A percentile compares a stretch with the other conserved stretches of the same genome.
Evolutionary conservation across 495 filamentous ascomycete genomes (phyloP).

Genomic region (Lophiostoma macrostomum): DNA sequence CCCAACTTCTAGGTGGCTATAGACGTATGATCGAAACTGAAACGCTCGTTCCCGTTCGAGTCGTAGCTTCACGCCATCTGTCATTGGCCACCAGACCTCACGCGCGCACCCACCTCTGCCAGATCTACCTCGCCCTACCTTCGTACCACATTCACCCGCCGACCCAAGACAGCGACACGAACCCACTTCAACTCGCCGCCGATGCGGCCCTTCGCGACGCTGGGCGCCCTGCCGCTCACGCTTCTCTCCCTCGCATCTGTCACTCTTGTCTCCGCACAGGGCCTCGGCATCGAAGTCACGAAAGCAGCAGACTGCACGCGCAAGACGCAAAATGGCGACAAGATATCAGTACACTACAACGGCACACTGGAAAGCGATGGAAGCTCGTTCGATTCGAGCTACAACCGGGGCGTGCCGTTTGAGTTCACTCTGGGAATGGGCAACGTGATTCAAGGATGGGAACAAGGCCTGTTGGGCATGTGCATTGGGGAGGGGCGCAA

Average conservation of each 20-base stretch:
- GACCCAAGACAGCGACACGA: too few relatives aligned
- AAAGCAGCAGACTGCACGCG: constrained; percentile 67
- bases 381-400: constrained; percentile 60
- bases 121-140: neutral
- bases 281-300: constrained; percentile 74
- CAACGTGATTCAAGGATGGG: constrained; percentile 90
- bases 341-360: constrained; percentile 79
- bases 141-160: neutral
- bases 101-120: too few relatives aligned
- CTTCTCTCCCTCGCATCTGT: constrained; percentile 12
- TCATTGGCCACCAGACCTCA: too few relatives aligned
- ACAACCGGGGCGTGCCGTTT: constrained; percentile 72
- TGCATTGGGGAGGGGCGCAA: constrained; percentile 94
- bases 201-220: constrained; percentile 22
- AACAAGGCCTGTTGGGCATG: constrained; percentile 88
- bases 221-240: constrained; percentile 20
- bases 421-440: constrained; percentile 74
- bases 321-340: constrained; percentile 73
- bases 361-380: constrained; percentile 65
- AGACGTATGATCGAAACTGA: too few relatives aligned
- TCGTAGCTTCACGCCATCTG: too few relatives aligned
- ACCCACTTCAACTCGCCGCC: constrained; percentile 1
- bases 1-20: too few relatives aligned
- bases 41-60: too few relatives aligned
- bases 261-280: constrained; percentile 32